These are phyloP conservation scores for Colletotrichum nymphaeae DNA, from an alignment of 2,329 filamentous ascomycete genomes.

Conservation along the genomic window DNA sequence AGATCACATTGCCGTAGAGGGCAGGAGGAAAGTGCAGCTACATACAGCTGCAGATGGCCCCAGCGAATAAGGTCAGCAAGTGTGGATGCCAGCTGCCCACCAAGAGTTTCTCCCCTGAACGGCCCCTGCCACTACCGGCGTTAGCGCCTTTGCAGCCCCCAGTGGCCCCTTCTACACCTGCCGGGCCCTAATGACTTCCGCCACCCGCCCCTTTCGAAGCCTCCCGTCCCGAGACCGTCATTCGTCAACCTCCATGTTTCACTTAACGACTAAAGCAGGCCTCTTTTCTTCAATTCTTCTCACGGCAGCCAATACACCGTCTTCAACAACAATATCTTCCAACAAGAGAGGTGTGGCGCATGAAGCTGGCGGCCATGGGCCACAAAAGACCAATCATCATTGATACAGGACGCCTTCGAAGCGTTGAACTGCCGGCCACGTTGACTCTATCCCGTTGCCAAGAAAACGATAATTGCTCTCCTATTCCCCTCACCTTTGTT, in stretches of 20 bases:
- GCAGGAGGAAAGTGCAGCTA: background rate
- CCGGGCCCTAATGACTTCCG: slow-evolving; percentile 18
- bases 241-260: slow-evolving; percentile 27
- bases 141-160: background rate
- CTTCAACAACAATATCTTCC: background rate
- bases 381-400: background rate
- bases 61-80: background rate
- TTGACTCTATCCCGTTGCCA: background rate
- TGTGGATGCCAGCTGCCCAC: background rate
- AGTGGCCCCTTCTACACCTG: slow-evolving; percentile 1
- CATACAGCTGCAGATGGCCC: background rate
- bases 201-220: background rate
- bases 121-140: background rate
- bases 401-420: background rate
- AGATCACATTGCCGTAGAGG: background rate
- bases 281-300: background rate
- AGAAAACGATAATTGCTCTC: background rate
- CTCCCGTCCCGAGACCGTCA: slow-evolving; percentile 2
- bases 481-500: background rate
- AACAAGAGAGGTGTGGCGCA: slow-evolving; percentile 16
- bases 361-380: background rate
- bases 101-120: slow-evolving; percentile 2
- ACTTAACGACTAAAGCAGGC: slow-evolving; percentile 5
- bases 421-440: background rate
- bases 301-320: slow-evolving; percentile 1